Base-by-base conservation (phyloP, 2,329 filamentous ascomycete genomes). In the Ilyonectria mors-panacis region DNA sequence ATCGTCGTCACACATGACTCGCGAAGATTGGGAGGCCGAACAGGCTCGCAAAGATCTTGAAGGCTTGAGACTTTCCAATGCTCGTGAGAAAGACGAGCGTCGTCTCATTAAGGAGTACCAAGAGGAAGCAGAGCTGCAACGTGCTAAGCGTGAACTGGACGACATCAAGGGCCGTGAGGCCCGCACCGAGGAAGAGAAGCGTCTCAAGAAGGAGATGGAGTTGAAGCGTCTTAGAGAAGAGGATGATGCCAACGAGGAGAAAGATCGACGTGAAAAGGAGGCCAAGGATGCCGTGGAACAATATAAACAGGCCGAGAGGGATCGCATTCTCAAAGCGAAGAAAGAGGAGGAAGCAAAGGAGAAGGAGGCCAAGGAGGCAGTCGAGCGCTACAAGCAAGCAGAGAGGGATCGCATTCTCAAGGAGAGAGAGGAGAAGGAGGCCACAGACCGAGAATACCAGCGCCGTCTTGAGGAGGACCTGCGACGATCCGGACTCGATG, bases 381-480 rank as follows among this genome's bases (percentile, higher is more conserved):
- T 89, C 65, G 85, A 86, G 70, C 82, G 81, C 37, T 88, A 85
- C 75, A 86, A 86, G 80, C 81, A 80, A 47, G 80, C 82, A 59
- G 83, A 85, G 48, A 84, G 85, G 67, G 80, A 82, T 61, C 78
- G 78, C 21, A 79, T 79, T 28, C 82, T 85, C 57, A 83, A 82
- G 63, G 84, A 86, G 45, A 81, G 82, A 68, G 82, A 83, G 61
- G 85, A 86, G 63, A 82, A 81, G 68, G 86, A 86, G 67, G 77
- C 73, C 17, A 72, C 59, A 19, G 73, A 75, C n/a, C 68, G 37
- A 68, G 84, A 90, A 72, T 90, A 88, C 71, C 84, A 86, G 74
- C 81, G 82, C 28, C 84, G 86, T 45, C 79, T 91, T 53, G 86
- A 88, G 73, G 87, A 90, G 69, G 85, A 90, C 56, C 80, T 92